Evolutionary conservation across 176 grass and related monocot species (phyloP), one percentile per base, ranked within the genome.

Genomic region (Guadua angustifolia): DNA sequence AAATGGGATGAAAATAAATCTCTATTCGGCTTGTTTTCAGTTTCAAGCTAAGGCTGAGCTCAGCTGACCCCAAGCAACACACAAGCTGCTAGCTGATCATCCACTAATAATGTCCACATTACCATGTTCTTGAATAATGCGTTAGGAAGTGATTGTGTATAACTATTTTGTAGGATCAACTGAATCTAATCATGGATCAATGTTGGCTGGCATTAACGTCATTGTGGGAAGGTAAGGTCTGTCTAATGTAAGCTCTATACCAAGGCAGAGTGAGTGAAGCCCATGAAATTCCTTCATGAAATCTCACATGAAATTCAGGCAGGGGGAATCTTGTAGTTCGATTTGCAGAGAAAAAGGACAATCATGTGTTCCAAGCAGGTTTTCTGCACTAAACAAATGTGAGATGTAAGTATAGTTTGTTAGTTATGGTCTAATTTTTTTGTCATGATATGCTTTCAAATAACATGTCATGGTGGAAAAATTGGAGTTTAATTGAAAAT

Each of bases 281-380:
- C 73, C 33, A 18, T 83, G 35, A 4, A 85, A 70, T 49, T 71
- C 49, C 46, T 73, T 68, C 56, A 59, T 73, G 82, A 66, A 71
- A 88, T 85, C 44, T 77, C 16, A 51, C 44, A 26, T 87, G 56
- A 72, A 90, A 89, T 63, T 83, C 66, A 95, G 93, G 91, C 73
- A 79, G 16, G 91, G 96, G 57, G 93, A 92, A 70, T 94, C 96
- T 1, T 95, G 93, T 86, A 93, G 81, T 57, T 88, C 71, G 60
- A 88, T 82, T 38, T 98, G 96, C 88, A 90, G 75, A 80, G 85
- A 46, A 61, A 92, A 71, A 78, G 93, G 93, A 21, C 91, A 98
- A 74, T 92, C 93, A 62, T 98, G 93, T 87, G 91, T 98, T 88
- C 86, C 88, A 43, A 94, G 86, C 75, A 93, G 83, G 66, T 91